Percentiles rank a stretch among this genome's conserved stretches.
phyloP scores from a whole-genome alignment of 495 filamentous ascomycete species.

The Hypoxylon lienhwacheense region DNA sequence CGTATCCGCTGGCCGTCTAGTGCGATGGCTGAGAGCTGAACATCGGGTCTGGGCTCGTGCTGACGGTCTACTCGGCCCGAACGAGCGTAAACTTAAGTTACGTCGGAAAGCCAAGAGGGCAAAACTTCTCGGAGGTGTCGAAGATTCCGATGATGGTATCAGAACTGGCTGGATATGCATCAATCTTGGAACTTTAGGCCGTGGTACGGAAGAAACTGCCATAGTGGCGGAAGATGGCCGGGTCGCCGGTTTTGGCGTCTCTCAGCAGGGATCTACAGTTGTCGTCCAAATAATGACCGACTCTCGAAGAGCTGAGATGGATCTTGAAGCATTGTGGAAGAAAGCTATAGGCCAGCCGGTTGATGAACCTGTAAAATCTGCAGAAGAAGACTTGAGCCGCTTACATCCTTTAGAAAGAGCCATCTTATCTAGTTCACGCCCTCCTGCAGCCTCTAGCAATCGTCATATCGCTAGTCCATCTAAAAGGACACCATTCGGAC shows the following conservation, averaged over 20 bases:
- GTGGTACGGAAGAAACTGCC: conserved; percentile 45
- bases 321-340: conserved; percentile 80
- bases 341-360: conserved; percentile 49
- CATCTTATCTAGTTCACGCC: conserved; percentile 30
- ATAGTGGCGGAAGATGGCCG: conserved; percentile 48
- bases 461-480: conserved; percentile 15
- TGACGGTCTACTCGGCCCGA: conserved; percentile 85
- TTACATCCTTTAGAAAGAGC: conserved; percentile 36
- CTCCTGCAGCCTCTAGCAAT: conserved; percentile 1
- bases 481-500: conserved; percentile 19
- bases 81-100: conserved; percentile 86
- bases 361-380: conserved; percentile 20
- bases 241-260: conserved; percentile 76
- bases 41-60: conserved; percentile 73
- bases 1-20: conserved; percentile 84
- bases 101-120: conserved; percentile 76
- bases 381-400: conserved; percentile 27
- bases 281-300: conserved; percentile 92
- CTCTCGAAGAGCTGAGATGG: conserved; percentile 77
- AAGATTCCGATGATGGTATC: conserved; percentile 72
- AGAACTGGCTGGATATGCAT: conserved; percentile 95
- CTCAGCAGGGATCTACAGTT: conserved; percentile 57
- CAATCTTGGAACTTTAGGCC: conserved; percentile 73
- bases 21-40: conserved; percentile 76
- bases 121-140: conserved; percentile 63